Conservation (phyloP, 2,329 filamentous ascomycete species). For the Mariannaea sp. region DNA sequence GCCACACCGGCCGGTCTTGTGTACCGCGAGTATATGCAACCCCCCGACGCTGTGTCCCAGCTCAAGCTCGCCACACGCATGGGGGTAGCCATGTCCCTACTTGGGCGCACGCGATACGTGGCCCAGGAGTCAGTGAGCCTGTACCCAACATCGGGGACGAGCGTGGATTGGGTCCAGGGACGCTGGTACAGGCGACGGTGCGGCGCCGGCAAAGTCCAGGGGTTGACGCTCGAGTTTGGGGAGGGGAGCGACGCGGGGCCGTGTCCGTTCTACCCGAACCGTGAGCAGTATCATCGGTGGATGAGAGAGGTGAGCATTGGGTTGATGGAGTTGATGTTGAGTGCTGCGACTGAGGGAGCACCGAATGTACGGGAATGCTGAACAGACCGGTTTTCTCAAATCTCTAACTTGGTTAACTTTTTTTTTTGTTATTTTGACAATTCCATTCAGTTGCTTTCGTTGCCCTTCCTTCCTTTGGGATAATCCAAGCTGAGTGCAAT, state of each 20-base stretch:
- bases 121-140: conserved; percentile 47
- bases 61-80: conserved; percentile 42
- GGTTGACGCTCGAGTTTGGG: conserved; percentile 55
- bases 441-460: neutral
- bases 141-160: conserved; percentile 53
- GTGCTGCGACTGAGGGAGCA: conserved; percentile 31
- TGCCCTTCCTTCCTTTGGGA: no score
- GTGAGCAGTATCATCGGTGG: conserved; percentile 48
- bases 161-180: conserved; percentile 53
- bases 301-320: conserved; percentile 52
- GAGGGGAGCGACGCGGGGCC: conserved; percentile 21
- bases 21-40: conserved; percentile 53
- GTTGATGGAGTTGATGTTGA: conserved; percentile 53
- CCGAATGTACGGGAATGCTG: conserved; percentile 26
- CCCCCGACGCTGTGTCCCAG: conserved; percentile 44
- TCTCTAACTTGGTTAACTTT: no score
- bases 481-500: neutral
- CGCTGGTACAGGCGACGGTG: conserved; percentile 46
- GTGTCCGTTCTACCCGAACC: conserved; percentile 53
- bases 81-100: conserved; percentile 46
- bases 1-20: conserved; percentile 39
- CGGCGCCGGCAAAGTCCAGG: conserved; percentile 46
- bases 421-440: neutral
- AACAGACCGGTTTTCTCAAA: neutral
- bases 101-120: conserved; percentile 45